Conservation (phyloP, 1,284 basidiomycete genomes). For the Sporisorium exsertum region DNA sequence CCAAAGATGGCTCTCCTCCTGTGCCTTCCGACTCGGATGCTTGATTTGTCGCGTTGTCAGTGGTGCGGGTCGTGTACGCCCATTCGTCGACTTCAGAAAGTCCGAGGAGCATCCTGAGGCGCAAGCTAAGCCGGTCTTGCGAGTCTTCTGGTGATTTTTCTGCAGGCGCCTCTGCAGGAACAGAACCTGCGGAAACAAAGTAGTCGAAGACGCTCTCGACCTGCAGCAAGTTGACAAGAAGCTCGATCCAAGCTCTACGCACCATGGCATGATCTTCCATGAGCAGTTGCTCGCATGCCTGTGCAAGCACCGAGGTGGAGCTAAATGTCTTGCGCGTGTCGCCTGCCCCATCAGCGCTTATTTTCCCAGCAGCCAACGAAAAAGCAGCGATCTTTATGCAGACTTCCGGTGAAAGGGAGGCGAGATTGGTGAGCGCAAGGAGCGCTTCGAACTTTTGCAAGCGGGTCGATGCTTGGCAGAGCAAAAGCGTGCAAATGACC, state of each 20-base stretch:
- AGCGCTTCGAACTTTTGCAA: constrained; percentile 90
- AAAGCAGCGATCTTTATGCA: constrained; percentile 69
- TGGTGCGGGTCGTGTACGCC: constrained; percentile 6
- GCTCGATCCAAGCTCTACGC: constrained; percentile 86
- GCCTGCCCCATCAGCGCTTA: not conserved
- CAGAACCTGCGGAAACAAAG: constrained; percentile 8
- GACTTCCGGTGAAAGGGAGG: constrained; percentile 72
- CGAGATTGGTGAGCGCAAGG: constrained; percentile 95
- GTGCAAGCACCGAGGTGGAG: constrained; percentile 21
- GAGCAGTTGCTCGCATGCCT: constrained; percentile 73
- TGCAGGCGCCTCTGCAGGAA: not conserved
- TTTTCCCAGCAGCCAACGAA: not conserved
- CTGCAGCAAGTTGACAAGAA: constrained; percentile 90
- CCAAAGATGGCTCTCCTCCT: constrained; percentile 31
- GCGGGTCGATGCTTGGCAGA: constrained; percentile 73
- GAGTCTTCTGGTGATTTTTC: not conserved
- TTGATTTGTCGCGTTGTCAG: not conserved
- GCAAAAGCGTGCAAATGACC: constrained; percentile 44
- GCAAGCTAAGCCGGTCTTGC: constrained; percentile 23
- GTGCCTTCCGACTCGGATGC: not conserved
- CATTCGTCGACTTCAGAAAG: constrained; percentile 38
- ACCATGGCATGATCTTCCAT: constrained; percentile 84
- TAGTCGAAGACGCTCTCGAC: constrained; percentile 75
- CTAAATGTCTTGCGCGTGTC: constrained; percentile 4
- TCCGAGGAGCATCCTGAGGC: constrained; percentile 32